Conservation (phyloP, 805 yeast genomes). For the Candida morakotiae region DNA sequence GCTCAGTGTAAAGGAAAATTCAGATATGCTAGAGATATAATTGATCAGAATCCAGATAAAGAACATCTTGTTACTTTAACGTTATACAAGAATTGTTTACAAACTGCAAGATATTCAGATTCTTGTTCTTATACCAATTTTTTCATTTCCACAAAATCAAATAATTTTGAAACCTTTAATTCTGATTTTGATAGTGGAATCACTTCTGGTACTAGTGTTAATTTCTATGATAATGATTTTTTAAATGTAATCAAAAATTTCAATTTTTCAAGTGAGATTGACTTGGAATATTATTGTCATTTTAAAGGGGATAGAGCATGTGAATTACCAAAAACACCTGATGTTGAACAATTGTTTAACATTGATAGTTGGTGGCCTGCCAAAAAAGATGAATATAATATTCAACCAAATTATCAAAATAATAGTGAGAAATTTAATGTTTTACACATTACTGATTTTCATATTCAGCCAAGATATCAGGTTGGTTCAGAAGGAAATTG, state of each 20-base stretch:
- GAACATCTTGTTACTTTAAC: conserved; percentile 32
- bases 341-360: conserved; percentile 30
- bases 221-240: conserved; percentile 37
- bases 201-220: conserved; percentile 21
- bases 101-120: conserved; percentile 21
- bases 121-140: conserved; percentile 33
- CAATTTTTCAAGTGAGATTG: conserved; percentile 33
- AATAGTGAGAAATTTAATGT: conserved; percentile 47
- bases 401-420: conserved; percentile 26
- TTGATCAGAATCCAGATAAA: conserved; percentile 26
- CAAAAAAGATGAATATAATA: conserved; percentile 19
- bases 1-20: conserved; percentile 33
- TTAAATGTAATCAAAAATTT: conserved; percentile 31
- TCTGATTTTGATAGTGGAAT: conserved; percentile 19
- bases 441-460: conserved; percentile 64
- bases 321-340: conserved; percentile 49
- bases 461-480: conserved; percentile 50
- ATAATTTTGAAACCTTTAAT: conserved; percentile 17
- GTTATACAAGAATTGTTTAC: conserved; percentile 32
- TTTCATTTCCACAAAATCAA: conserved; percentile 31
- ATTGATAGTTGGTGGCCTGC: conserved; percentile 34
- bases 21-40: conserved; percentile 22
- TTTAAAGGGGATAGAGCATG: conserved; percentile 39
- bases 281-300: conserved; percentile 53
- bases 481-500: conserved; percentile 57